Evolutionary conservation across 352 stramenopile species (phyloP), one percentile per base, ranked within the genome.

Genomic region (Phytophthora kernoviae): DNA sequence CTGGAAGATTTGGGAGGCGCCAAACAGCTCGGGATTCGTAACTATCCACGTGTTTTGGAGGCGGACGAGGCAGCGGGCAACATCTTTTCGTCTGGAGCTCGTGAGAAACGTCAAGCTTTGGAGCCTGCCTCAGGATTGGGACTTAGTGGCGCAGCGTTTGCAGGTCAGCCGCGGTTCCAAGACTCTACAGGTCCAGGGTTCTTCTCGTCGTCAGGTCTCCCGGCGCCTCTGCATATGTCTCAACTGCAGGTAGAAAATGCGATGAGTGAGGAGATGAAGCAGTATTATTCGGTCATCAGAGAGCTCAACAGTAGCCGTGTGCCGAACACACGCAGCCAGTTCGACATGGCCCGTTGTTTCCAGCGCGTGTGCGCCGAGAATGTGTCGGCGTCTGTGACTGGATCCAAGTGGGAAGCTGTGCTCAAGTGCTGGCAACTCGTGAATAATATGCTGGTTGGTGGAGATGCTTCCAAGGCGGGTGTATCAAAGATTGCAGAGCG

Each of bases 391-490:
- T 76, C 77, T 4, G 75, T 74, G 21, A 74, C 73, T 15, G 82
- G 79, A 20, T 85, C 84, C 34, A 93, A 90, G 58, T 87, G 79
- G 77, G 82, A 93, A 51, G 73, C 78, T 1, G 77, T 84, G 37
- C 70, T 90, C 43, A 93, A 92, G 70, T 91, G 82, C 73, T 95
- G 86, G 86, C 79, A 93, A 56, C 64, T 95, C 12, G 65, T 95
- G 18, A 75, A 75, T 32, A 68, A 82, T 37, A 87, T 93, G 60
- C 48, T 93, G 42, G 70, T 54, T 1, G 77, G 80, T 43, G 82
- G 84, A 21, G 76, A 90, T 56, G 49, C 68, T 3, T 44, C 70
- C 12, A 75, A 77, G 30, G 52, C 62, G 30, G 75, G 69, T 24
- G 67, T 67, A n/a, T 58, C 73, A 1, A 73, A 74, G 14, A 49